Base-by-base conservation (phyloP, 805 yeast species). In the Brettanomyces sp. region DNA sequence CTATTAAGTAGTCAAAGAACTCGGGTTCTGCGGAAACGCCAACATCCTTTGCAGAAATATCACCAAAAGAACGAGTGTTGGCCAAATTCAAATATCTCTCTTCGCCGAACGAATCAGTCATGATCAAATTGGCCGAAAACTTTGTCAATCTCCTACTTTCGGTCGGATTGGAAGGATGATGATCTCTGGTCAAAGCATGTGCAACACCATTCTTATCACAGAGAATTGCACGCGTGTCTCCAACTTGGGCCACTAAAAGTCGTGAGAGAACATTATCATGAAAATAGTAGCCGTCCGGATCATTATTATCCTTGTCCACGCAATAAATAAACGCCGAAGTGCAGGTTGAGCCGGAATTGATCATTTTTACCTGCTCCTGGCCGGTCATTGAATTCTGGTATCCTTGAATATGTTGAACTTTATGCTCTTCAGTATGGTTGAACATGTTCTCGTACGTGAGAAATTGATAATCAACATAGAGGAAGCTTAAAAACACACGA, bases 21-120 rank as follows among this genome's bases (percentile, higher is more conserved):
- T 93, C 97, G 0, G 99, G 99, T 65, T 93, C 98, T 12, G 96
- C 87, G 0, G 90, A 73, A 1, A 93, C 79, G 0, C 99, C 99
- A 59, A 79, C 76, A 35, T 82, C 72, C 63, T 93, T 93, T 45
- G 80, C 95, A 24, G 73, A 69, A 13, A 81, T 57, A 64, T 93
- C 99, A 37, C 99, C 99, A 72, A 93, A 93, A 1, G 96, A 74
- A 52, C 99, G 73, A 1, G 99, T 93, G 58, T 93, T 93, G 22
- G 97, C 96, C 58, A 80, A 82, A 51, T 80, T 75, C 47, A 77
- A 56, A 56, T 82, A 90, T 47, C 98, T 62, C 57, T 85, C 87
- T 57, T 89, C 95, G 5, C 99, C 99, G 68, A 90, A 91, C 3
- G 96, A 83, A 60, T 91, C 98, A 5, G 85, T 80, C 80, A 77